Evolutionary conservation across 2,329 filamentous ascomycete species (phyloP), one percentile per base, ranked within the genome.

Genomic region (Golovinomyces cichoracearum): DNA sequence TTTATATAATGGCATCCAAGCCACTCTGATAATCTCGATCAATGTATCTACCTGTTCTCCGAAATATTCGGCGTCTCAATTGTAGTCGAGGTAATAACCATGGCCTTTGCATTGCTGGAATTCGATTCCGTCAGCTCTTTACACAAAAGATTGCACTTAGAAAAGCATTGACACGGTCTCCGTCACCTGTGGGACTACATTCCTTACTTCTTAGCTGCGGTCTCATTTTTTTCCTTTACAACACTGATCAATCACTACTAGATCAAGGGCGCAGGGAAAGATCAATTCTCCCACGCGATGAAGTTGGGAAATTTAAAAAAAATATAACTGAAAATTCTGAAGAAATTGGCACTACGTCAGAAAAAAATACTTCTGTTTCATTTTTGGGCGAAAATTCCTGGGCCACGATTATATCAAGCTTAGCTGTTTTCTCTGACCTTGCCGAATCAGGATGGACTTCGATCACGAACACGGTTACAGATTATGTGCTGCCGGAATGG

Each of bases 401-500:
- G 59, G 54, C 51, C 5, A 55, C 35, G 25, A 61, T 61, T 29
- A 52, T 53, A 4, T 54, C 47, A 17, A 57, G 54, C 41, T 59
- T 62, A 46, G 57, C 54, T 7, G 25, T 53, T 19, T 69, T 83
- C 47, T 71, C 74, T 13, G 60, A 68, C 13, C 60, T 69, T 2
- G 66, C 70, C 19, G 69, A 73, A 54, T 63, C 71, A 3, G 69
- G 78, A 57, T 76, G 73, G 70, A 61, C 64, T 4, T 61, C 59
- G 1, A 56, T 76, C 9, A 67, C 74, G 1, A 72, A 75, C 53
- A 69, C 64, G 19, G 65, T 93, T 23, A 76, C 79, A 33, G 77
- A 74, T 58, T 71, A 74, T 53, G 76, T 95, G 29, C 64, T 92
- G 2, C 88, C 88, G 0, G 76, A 81, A 38, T 95, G 88, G 88